These are phyloP conservation scores for Cytospora piceae DNA, from an alignment of 2,329 filamentous ascomycete genomes.

Conservation along the genomic window DNA sequence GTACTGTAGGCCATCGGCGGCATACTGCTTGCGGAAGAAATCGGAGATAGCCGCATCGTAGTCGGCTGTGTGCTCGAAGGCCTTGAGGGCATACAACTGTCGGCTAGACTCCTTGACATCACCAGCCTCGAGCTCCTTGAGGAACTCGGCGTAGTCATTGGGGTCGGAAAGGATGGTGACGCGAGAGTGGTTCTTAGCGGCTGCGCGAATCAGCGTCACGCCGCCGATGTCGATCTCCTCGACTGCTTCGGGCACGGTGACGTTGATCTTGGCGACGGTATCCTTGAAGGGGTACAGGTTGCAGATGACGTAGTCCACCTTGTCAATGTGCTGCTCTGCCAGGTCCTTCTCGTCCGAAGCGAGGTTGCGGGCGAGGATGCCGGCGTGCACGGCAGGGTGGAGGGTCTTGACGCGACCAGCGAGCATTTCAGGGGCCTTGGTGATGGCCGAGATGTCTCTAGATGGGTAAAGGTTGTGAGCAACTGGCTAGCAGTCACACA, in stretches of 20 bases:
- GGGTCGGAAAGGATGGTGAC: constrained; percentile 97
- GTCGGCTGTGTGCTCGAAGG: constrained; percentile 96
- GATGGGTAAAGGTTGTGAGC: constrained; percentile 24
- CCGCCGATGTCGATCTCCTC: constrained; percentile 99
- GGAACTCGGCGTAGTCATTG: constrained; percentile 89
- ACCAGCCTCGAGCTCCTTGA: constrained; percentile 85
- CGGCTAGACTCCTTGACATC: constrained; percentile 85
- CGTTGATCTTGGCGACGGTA: constrained; percentile 94
- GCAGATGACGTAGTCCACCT: constrained; percentile 95
- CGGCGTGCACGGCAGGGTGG: constrained; percentile 87
- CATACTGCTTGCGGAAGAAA: constrained; percentile 98
- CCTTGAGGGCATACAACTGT: constrained; percentile 91
- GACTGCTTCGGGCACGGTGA: constrained; percentile 94
- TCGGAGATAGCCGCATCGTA: constrained; percentile 94
- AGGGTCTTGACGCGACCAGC: constrained; percentile 86
- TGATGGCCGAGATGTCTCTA: constrained; percentile 97
- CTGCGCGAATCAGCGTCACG: constrained; percentile 92
- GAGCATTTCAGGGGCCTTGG: constrained; percentile 95
- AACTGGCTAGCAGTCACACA: background rate
- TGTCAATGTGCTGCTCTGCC: constrained; percentile 90
- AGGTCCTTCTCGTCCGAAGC: constrained; percentile 97
- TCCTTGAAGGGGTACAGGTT: constrained; percentile 99
- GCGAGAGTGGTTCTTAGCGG: constrained; percentile 95
- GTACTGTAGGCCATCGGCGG: constrained; percentile 81
- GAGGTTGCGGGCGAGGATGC: constrained; percentile 91